Base-by-base conservation (phyloP, 108 stramenopile species). In the Mayamaea pseudoterrestris region DNA sequence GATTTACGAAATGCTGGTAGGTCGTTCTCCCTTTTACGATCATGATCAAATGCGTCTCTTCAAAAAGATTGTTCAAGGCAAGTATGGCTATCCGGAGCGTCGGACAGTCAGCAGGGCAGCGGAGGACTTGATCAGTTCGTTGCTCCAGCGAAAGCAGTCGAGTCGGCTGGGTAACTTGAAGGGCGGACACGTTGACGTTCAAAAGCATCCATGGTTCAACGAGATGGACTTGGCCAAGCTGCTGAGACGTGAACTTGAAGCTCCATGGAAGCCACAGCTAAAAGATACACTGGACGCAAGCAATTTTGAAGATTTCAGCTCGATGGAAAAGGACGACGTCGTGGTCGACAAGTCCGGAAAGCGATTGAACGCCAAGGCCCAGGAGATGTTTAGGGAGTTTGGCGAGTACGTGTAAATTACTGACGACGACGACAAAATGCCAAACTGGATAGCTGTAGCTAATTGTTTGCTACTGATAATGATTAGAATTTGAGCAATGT, bases 1-100 rank as follows among this genome's bases (percentile, higher is more conserved):
- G 39, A 48, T 97, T 22, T 98, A 95, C 57, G 98, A 99, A 63
- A 90, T 99, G 76, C 45, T 82, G 16, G 74, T 74, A 22, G 90
- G 90, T 4, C 58, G 59, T 11, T 80, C 85, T 7, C 83, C 90
- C 26, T 92, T 87, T 56, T 80, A 69, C 42, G 53, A 44, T 20
- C 60, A 72, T 39, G 74, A 75, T 25, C 86, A 88, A 51, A 72
- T 76, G 24, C 69, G 65, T 45, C 57, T 88, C 30, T 83, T 88
- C 69, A 83, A 83, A 51, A 69, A 69, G 12, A 83, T 88, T 50
- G 77, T 81, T 5, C 61, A 65, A 39, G 81, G 76, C 8, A 80
- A 79, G 40, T 88, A 73, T 54, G 44, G 55, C 6, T 58, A 69
- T 35, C 78, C 86, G 1, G 11, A 27, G 7, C n/a, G 17, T 7